phyloP scores from a whole-genome alignment of 306 rosid species.

The Carpinus fangiana region DNA sequence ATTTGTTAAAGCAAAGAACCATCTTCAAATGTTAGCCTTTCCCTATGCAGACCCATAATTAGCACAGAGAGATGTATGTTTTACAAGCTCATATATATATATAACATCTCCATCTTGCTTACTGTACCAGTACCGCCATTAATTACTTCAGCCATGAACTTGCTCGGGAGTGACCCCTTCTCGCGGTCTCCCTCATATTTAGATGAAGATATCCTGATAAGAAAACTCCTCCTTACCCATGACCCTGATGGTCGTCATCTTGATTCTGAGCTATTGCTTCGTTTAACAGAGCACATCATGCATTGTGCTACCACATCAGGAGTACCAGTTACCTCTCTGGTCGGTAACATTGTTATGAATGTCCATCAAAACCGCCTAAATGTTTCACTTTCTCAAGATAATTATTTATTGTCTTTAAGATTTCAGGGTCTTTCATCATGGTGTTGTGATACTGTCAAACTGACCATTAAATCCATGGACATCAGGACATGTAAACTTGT shows the following conservation, averaged over 20 bases:
- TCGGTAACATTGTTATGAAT: neutral
- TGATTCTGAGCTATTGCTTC: constrained; percentile 60
- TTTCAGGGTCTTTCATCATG: neutral
- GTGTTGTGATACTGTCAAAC: neutral
- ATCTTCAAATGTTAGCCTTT: constrained; percentile 10
- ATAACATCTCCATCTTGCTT: neutral
- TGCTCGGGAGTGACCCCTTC: constrained; percentile 27
- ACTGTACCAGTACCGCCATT: constrained; percentile 12
- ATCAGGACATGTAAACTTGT: neutral
- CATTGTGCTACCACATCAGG: constrained; percentile 37
- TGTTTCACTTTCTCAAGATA: neutral
- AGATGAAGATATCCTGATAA: constrained; percentile 39
- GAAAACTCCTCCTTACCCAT: constrained; percentile 60
- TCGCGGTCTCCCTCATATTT: constrained; percentile 23
- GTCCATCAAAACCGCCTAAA: neutral
- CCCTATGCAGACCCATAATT: constrained; percentile 10
- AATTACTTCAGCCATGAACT: constrained; percentile 36
- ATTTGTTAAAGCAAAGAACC: constrained; percentile 20
- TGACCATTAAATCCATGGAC: neutral
- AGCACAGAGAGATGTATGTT: neutral
- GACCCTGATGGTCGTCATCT: constrained; percentile 63
- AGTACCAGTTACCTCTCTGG: constrained; percentile 21
- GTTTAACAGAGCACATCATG: constrained; percentile 51
- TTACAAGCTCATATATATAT: neutral
- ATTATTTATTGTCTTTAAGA: neutral